phyloP scores from a whole-genome alignment of 176 grass and related monocot genomes.

The Zea luxurians region DNA sequence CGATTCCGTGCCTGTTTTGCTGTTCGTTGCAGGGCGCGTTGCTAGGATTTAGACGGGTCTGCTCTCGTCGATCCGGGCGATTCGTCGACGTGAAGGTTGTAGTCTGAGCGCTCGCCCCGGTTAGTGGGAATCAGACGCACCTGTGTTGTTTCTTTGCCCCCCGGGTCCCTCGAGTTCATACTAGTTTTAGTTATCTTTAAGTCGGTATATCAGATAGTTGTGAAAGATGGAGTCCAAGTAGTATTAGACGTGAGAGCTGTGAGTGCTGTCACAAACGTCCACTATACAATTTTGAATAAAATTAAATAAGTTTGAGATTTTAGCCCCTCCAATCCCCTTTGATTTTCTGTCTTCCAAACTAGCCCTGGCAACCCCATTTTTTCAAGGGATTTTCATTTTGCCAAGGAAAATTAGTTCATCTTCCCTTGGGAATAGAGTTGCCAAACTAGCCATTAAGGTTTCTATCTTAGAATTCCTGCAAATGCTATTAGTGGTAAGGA shows the following conservation, averaged over 20 bases:
- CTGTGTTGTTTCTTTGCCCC: background rate
- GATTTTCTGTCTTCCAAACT: too few relatives aligned
- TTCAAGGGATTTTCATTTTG: too few relatives aligned
- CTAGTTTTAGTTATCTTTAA: conserved; percentile 2
- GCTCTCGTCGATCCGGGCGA: conserved; percentile 35
- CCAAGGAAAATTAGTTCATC: too few relatives aligned
- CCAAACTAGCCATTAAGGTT: conserved; percentile 26
- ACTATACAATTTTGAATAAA: too few relatives aligned
- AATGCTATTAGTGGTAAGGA: conserved; percentile 29
- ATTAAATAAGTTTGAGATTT: too few relatives aligned
- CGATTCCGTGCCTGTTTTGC: conserved; percentile 22
- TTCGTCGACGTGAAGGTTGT: background rate
- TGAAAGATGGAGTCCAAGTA: too few relatives aligned
- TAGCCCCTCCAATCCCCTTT: too few relatives aligned
- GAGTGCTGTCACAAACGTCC: background rate
- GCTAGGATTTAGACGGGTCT: conserved; percentile 33
- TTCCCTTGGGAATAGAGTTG: too few relatives aligned
- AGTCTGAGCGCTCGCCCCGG: background rate
- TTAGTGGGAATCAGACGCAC: conserved; percentile 25
- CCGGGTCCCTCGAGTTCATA: background rate
- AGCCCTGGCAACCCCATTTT: too few relatives aligned
- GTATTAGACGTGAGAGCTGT: background rate
- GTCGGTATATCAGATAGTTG: background rate
- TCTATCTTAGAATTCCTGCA: conserved; percentile 28
- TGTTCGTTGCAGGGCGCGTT: background rate